These are phyloP conservation scores for Chlorella vulgaris DNA, from an alignment of 139 green algal species.

Conservation along the genomic window DNA sequence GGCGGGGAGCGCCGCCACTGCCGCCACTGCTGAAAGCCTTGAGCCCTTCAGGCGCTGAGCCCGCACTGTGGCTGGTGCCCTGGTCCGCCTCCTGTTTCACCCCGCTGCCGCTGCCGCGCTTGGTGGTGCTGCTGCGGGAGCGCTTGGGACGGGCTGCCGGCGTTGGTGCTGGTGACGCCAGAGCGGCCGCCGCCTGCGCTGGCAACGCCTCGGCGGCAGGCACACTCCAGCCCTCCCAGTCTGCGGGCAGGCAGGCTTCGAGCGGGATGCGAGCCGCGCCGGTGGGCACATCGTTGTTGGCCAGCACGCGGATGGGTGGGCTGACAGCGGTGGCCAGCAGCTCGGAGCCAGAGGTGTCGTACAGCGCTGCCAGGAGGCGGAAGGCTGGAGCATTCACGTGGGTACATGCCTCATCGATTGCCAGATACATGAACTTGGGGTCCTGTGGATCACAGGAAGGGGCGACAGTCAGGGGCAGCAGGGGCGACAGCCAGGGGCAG, in stretches of 20 bases:
- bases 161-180: background rate
- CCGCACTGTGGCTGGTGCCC: background rate
- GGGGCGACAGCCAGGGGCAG: no score
- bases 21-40: background rate
- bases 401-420: constrained; percentile 73
- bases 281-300: constrained; percentile 74
- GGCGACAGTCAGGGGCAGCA: background rate
- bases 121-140: background rate
- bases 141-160: background rate
- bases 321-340: constrained; percentile 54
- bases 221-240: constrained; percentile 36
- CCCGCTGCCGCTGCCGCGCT: no score
- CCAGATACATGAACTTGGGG: constrained; percentile 62
- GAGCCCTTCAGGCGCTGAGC: background rate
- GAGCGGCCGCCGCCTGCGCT: background rate
- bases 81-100: background rate
- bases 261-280: constrained; percentile 60
- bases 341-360: constrained; percentile 21
- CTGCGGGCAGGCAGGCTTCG: background rate
- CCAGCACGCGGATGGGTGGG: constrained; percentile 59
- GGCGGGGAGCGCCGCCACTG: background rate
- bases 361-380: constrained; percentile 42
- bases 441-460: constrained; percentile 49
- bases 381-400: constrained; percentile 58
- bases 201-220: background rate